Conservation (phyloP, 805 yeast species). For the Nakazawaea wyomingensis region DNA sequence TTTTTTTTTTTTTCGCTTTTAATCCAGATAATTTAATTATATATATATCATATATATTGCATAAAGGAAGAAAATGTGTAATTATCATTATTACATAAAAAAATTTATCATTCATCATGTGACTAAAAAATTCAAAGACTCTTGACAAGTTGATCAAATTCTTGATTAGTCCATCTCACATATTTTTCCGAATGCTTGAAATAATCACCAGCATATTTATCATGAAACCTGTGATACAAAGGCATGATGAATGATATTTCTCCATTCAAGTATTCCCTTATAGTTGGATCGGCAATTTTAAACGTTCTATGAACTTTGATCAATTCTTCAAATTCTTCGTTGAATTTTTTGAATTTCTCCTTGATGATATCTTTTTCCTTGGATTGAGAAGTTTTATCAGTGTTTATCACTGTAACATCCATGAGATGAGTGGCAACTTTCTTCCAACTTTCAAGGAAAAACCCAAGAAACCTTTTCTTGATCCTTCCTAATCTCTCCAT, state of each 20-base stretch:
- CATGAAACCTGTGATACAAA: constrained; percentile 79
- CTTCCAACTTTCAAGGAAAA: constrained; percentile 77
- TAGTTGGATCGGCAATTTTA: constrained; percentile 58
- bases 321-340: constrained; percentile 76
- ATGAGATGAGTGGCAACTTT: constrained; percentile 68
- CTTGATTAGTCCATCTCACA: constrained; percentile 39
- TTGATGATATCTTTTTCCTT: constrained; percentile 79
- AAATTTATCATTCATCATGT: not conserved
- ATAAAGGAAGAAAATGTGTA: too few relatives aligned
- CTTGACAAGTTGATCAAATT: constrained; percentile 31
- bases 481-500: constrained; percentile 58
- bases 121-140: constrained; percentile 19
- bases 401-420: constrained; percentile 69
- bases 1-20: too few relatives aligned
- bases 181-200: constrained; percentile 68
- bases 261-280: constrained; percentile 57
- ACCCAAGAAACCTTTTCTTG: constrained; percentile 66
- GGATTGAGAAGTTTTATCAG: constrained; percentile 31
- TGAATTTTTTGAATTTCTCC: constrained; percentile 79
- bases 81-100: not conserved
- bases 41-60: too few relatives aligned
- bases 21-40: too few relatives aligned
- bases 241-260: constrained; percentile 81
- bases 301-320: constrained; percentile 60
- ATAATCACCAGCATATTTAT: constrained; percentile 70